Conservation (phyloP, 306 rosid species). For the Cicer pinnatifidum region DNA sequence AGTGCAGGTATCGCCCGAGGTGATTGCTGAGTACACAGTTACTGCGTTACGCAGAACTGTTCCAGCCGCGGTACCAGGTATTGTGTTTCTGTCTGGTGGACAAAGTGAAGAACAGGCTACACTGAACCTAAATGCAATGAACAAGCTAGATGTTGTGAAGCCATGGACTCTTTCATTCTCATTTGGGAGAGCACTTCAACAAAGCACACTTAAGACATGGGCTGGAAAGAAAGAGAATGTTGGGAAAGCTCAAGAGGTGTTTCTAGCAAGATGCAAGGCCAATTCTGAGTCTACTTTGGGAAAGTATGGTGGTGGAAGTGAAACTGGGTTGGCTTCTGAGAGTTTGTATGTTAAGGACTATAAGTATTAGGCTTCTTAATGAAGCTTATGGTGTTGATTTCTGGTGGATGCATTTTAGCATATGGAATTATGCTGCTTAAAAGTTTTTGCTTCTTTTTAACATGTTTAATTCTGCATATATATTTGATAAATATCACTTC, state of each 20-base stretch:
- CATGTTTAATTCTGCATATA: conserved; percentile 43
- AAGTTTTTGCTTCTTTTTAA: conserved; percentile 47
- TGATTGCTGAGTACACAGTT: conserved; percentile 78
- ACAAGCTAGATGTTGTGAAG: conserved; percentile 70
- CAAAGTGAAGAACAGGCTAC: conserved; percentile 94
- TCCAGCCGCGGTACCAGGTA: conserved; percentile 85
- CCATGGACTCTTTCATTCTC: conserved; percentile 98
- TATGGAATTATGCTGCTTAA: conserved; percentile 40
- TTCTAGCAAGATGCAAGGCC: conserved; percentile 77
- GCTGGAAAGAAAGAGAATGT: conserved; percentile 81
- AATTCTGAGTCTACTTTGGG: conserved; percentile 87
- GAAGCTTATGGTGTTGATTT: background rate
- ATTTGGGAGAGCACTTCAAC: conserved; percentile 85
- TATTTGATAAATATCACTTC: conserved; percentile 30
- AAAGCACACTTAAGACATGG: conserved; percentile 92
- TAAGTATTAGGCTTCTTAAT: conserved; percentile 58
- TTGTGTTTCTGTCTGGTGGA: conserved; percentile 89
- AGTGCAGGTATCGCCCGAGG: conserved; percentile 70
- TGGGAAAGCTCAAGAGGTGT: conserved; percentile 71
- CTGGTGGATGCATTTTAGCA: conserved; percentile 23
- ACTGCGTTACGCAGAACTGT: conserved; percentile 77
- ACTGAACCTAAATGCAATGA: conserved; percentile 76
- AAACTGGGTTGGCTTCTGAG: conserved; percentile 65
- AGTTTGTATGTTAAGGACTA: conserved; percentile 71
- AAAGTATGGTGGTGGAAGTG: conserved; percentile 61